phyloP scores from a whole-genome alignment of 441 rosid genomes.

The Populus trichocarpa region DNA sequence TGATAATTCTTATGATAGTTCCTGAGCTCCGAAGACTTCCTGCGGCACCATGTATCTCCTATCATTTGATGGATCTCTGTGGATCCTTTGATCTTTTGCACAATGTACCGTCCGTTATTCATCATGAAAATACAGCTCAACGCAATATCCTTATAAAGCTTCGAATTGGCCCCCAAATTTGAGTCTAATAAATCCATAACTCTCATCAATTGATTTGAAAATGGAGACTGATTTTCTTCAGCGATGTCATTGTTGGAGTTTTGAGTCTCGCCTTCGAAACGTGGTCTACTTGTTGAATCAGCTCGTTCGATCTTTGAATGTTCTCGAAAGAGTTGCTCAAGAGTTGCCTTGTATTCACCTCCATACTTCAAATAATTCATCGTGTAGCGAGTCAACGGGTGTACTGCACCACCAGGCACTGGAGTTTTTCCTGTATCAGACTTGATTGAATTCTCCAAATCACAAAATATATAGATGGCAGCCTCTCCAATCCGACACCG shows the following conservation, averaged over 20 bases:
- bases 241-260: neutral
- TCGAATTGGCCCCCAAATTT: too few relatives aligned
- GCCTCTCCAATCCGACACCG: slow-evolving; percentile 69
- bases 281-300: slow-evolving; percentile 38
- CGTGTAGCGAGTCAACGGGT: slow-evolving; percentile 84
- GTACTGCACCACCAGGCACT: slow-evolving; percentile 87
- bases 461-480: slow-evolving; percentile 55
- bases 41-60: slow-evolving; percentile 42
- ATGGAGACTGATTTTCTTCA: too few relatives aligned
- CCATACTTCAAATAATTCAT: slow-evolving; percentile 77
- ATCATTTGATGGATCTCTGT: slow-evolving; percentile 50
- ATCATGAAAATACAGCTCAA: slow-evolving; percentile 76
- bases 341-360: slow-evolving; percentile 73
- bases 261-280: slow-evolving; percentile 13
- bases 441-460: slow-evolving; percentile 70
- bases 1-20: slow-evolving; percentile 70
- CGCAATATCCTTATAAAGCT: too few relatives aligned
- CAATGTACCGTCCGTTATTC: slow-evolving; percentile 90
- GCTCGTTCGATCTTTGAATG: slow-evolving; percentile 63
- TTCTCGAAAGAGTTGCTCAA: slow-evolving; percentile 72
- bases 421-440: slow-evolving; percentile 66
- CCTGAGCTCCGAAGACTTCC: slow-evolving; percentile 46
- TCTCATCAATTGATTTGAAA: too few relatives aligned
- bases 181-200: too few relatives aligned
- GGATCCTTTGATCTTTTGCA: slow-evolving; percentile 76